Evolutionary conservation across 345 rosid species (phyloP).

Genomic region (Gossypium ekmanianum): DNA sequence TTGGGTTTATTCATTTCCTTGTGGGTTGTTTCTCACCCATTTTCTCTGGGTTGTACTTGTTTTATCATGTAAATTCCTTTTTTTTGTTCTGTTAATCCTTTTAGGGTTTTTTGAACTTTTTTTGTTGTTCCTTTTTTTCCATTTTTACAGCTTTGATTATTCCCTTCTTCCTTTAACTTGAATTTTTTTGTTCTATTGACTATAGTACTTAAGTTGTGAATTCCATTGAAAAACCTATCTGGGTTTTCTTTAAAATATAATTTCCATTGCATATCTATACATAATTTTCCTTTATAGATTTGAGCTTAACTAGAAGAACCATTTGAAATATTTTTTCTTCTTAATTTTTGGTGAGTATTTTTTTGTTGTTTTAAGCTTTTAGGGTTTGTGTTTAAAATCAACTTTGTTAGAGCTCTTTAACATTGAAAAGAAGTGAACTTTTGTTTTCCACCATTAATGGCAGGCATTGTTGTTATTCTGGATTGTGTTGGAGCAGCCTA

Average conservation of each 20-base stretch:
- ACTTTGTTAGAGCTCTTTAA: conserved; percentile 2
- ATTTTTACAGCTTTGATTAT: not conserved
- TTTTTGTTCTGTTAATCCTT: no score
- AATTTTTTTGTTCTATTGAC: not conserved
- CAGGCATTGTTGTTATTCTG: conserved; percentile 75
- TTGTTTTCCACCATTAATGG: not conserved
- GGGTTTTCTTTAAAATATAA: not conserved
- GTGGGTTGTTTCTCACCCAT: no score
- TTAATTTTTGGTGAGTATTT: conserved; percentile 16
- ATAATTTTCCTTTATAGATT: not conserved
- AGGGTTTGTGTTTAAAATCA: conserved; percentile 1
- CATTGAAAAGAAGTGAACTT: not conserved
- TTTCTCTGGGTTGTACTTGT: no score
- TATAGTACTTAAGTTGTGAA: not conserved
- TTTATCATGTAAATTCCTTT: no score
- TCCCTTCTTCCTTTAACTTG: not conserved
- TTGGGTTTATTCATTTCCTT: no score
- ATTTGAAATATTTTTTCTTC: not conserved
- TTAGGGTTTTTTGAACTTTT: no score
- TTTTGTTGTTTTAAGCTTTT: not conserved
- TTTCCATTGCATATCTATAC: not conserved
- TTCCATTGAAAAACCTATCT: not conserved
- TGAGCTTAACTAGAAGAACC: not conserved
- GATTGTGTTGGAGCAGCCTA: conserved; percentile 80
- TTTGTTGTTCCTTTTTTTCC: not conserved